phyloP scores from a whole-genome alignment of 768 basidiomycete genomes.

The Leccinum pellstonianum region DNA sequence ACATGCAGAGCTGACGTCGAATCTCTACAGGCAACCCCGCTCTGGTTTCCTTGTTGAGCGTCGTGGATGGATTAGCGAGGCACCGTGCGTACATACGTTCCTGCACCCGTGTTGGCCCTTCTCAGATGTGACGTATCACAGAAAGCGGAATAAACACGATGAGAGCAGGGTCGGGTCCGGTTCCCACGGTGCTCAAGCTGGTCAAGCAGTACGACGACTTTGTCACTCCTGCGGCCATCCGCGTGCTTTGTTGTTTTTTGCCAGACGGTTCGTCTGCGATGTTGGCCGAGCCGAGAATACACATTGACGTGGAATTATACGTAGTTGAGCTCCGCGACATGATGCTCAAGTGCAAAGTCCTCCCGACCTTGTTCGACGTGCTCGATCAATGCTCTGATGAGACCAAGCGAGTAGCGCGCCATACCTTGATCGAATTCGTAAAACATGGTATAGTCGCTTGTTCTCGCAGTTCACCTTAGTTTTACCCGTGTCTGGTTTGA shows the following conservation, averaged over 20 bases:
- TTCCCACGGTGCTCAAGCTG: constrained; percentile 21
- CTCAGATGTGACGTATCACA: not conserved
- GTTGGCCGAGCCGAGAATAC: not conserved
- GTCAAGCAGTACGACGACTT: constrained; percentile 27
- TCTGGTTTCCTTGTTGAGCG: constrained; percentile 22
- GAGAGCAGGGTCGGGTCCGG: constrained; percentile 1
- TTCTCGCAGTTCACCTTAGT: not conserved
- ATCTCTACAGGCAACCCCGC: constrained; percentile 17
- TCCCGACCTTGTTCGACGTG: constrained; percentile 21
- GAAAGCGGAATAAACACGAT: constrained; percentile 9
- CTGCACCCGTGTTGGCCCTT: not conserved
- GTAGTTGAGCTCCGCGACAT: constrained; percentile 21
- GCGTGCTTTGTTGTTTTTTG: constrained; percentile 25
- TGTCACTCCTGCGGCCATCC: constrained; percentile 29
- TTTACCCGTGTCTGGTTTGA: not conserved
- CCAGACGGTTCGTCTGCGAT: constrained; percentile 18
- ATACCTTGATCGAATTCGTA: constrained; percentile 17
- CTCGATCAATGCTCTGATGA: constrained; percentile 22
- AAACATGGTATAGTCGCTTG: constrained; percentile 14
- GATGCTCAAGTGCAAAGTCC: constrained; percentile 17
- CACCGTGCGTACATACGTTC: constrained; percentile 8
- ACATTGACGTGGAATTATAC: not conserved
- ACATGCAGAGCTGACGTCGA: not conserved
- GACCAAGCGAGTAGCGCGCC: constrained; percentile 14
- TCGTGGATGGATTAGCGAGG: constrained; percentile 18